Conservation (phyloP, 1,139 yeast species). For the Blastobotrys raffinosifermentans region DNA sequence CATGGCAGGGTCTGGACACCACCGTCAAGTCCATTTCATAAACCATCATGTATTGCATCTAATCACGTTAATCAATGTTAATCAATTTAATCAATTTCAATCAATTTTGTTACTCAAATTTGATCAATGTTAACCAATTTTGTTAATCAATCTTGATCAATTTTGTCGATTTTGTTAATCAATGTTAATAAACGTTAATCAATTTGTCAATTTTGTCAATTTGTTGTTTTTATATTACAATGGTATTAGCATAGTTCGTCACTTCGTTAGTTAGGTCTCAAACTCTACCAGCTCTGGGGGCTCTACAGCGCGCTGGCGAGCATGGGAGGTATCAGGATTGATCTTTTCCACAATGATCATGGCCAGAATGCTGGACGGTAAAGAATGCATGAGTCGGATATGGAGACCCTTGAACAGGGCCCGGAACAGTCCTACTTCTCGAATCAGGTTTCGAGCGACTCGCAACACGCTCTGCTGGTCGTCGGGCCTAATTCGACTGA, state of each 20-base stretch:
- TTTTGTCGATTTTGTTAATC: not conserved
- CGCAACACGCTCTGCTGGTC: slow-evolving; percentile 32
- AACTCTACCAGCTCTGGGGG: too few species aligned
- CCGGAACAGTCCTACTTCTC: slow-evolving; percentile 34
- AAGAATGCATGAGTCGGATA: slow-evolving; percentile 34
- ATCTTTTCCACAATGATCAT: slow-evolving; percentile 38
- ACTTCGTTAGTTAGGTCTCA: too few species aligned
- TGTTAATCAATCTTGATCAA: too few species aligned
- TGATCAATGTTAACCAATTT: too few species aligned
- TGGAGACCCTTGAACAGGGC: slow-evolving; percentile 37
- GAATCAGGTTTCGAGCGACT: slow-evolving; percentile 34
- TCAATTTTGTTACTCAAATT: too few species aligned
- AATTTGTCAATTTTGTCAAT: slow-evolving; percentile 1
- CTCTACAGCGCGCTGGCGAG: not conserved
- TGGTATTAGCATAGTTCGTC: too few species aligned
- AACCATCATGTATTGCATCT: not conserved
- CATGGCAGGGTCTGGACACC: slow-evolving; percentile 20
- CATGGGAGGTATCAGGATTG: slow-evolving; percentile 30
- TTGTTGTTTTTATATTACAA: too few species aligned
- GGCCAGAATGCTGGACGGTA: slow-evolving; percentile 37
- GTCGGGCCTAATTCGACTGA: slow-evolving; percentile 35
- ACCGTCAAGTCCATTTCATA: slow-evolving; percentile 4
- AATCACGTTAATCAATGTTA: not conserved
- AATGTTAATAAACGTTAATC: slow-evolving; percentile 1
- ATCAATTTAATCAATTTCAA: too few species aligned